Evolutionary conservation across 2,329 filamentous ascomycete species (phyloP).

Genomic region (Polychaeton citri): DNA sequence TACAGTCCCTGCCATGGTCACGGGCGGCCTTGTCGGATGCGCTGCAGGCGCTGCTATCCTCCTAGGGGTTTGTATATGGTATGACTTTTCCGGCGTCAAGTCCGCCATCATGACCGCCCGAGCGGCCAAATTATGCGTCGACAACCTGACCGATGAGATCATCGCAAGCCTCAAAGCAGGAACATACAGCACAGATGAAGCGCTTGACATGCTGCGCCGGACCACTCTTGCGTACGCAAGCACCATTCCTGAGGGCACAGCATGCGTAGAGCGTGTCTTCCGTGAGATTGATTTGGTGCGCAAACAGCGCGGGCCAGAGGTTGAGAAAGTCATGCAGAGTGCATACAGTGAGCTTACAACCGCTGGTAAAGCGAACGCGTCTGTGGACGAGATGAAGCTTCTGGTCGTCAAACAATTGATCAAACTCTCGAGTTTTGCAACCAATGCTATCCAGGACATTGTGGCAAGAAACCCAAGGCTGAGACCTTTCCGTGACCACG

Average conservation of each 20-base stretch:
- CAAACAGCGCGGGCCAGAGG: conserved; percentile 12
- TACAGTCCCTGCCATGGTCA: conserved; percentile 11
- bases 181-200: conserved; percentile 17
- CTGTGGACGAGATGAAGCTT: conserved; percentile 7
- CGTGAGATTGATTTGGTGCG: conserved; percentile 14
- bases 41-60: conserved; percentile 14
- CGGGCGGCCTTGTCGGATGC: conserved; percentile 17
- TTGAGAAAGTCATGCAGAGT: conserved; percentile 12
- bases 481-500: conserved; percentile 9
- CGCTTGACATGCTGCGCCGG: conserved; percentile 16
- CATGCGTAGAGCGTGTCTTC: conserved; percentile 15
- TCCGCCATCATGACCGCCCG: conserved; percentile 14
- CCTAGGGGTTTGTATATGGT: conserved; percentile 13
- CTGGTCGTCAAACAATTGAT: conserved; percentile 12
- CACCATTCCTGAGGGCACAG: conserved; percentile 13
- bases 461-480: conserved; percentile 15
- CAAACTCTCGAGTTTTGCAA: conserved; percentile 12
- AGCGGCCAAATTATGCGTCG: conserved; percentile 13
- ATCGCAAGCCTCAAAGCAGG: conserved; percentile 15
- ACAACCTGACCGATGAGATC: conserved; percentile 16
- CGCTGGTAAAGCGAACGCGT: conserved; percentile 7
- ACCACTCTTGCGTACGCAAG: conserved; percentile 16
- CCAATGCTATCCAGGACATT: conserved; percentile 12
- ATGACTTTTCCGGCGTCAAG: conserved; percentile 12
- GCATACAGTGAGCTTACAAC: conserved; percentile 10